These are phyloP conservation scores for Flaveria bidentis DNA, from an alignment of 129 eudicot species.

Conservation along the genomic window DNA sequence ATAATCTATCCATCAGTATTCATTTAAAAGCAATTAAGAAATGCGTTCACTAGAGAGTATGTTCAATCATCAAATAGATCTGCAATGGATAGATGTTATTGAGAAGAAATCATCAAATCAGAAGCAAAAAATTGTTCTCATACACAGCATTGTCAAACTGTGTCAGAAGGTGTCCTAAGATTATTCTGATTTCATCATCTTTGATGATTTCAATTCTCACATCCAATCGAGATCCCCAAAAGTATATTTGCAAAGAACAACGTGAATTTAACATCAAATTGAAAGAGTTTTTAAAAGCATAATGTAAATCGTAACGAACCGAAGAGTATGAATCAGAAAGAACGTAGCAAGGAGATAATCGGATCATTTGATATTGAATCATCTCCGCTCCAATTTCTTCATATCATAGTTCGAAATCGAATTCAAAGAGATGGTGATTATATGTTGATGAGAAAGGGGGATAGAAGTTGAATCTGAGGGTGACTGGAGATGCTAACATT, in stretches of 20 bases:
- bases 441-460: not conserved
- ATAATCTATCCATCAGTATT: too few relatives aligned
- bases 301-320: not conserved
- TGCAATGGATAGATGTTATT: not conserved
- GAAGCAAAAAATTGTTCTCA: slow-evolving; percentile 50
- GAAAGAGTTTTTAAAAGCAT: too few relatives aligned
- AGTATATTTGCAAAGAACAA: not conserved
- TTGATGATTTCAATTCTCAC: slow-evolving; percentile 17
- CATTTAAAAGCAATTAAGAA: too few relatives aligned
- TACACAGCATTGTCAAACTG: slow-evolving; percentile 61
- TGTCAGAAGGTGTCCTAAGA: slow-evolving; percentile 91
- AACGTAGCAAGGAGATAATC: slow-evolving; percentile 47
- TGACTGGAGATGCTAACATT: not conserved
- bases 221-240: not conserved
- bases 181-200: slow-evolving; percentile 60
- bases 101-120: slow-evolving; percentile 41
- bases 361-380: slow-evolving; percentile 39
- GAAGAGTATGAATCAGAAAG: slow-evolving; percentile 50
- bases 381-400: slow-evolving; percentile 44
- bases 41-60: too few relatives aligned
- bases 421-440: not conserved
- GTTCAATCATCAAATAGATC: too few relatives aligned
- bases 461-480: not conserved
- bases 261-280: not conserved
- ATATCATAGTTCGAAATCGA: slow-evolving; percentile 26